These are phyloP conservation scores for Colletotrichum eleusines DNA, from an alignment of 2,329 filamentous ascomycete genomes.

Conservation along the genomic window DNA sequence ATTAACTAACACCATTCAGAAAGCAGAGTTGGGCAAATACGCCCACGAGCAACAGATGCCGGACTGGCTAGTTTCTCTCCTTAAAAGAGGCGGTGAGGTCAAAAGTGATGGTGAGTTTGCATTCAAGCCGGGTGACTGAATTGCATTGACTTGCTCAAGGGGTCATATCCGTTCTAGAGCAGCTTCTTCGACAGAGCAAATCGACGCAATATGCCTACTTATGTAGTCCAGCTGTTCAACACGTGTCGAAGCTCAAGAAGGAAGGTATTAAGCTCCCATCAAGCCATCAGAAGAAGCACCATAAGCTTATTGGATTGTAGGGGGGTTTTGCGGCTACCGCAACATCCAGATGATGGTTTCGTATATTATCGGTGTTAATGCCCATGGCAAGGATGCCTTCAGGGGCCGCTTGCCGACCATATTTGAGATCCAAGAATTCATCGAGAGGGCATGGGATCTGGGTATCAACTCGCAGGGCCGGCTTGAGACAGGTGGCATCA, in stretches of 20 bases:
- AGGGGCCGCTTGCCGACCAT: constrained; percentile 76
- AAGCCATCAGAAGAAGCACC: not conserved
- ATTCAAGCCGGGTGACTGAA: constrained; percentile 44
- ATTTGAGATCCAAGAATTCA: constrained; percentile 84
- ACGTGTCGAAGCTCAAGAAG: constrained; percentile 83
- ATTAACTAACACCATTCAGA: constrained; percentile 48
- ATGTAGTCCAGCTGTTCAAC: constrained; percentile 80
- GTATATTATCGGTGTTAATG: constrained; percentile 74
- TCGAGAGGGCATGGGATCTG: constrained; percentile 89
- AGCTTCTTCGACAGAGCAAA: constrained; percentile 73
- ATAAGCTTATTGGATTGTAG: constrained; percentile 53
- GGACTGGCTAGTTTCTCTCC: constrained; percentile 71
- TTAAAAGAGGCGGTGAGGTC: constrained; percentile 70
- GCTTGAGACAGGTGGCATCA: constrained; percentile 87
- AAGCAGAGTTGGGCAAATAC: constrained; percentile 77
- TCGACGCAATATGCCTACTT: constrained; percentile 79
- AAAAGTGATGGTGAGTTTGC: constrained; percentile 61
- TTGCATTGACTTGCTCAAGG: constrained; percentile 60
- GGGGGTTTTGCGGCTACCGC: constrained; percentile 93
- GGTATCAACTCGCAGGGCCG: constrained; percentile 83
- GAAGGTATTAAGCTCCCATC: constrained; percentile 66
- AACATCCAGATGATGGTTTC: constrained; percentile 94
- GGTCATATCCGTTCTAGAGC: constrained; percentile 72
- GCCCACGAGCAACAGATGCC: constrained; percentile 83
- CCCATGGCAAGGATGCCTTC: constrained; percentile 71